Evolutionary conservation across 768 basidiomycete genomes (phyloP).

Genomic region (Russula brevipes): DNA sequence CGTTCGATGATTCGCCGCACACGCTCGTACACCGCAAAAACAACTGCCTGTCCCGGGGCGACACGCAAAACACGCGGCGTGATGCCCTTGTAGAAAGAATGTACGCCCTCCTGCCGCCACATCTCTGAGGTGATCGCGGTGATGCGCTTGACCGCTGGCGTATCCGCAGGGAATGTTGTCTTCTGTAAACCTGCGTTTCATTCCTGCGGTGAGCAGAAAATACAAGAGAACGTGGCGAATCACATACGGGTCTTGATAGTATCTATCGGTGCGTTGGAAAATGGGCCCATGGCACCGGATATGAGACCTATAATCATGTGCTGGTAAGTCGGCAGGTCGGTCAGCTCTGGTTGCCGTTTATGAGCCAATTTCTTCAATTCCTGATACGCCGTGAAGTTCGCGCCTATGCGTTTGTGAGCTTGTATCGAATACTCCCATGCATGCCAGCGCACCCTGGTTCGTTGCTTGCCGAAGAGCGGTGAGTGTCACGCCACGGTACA

Average conservation of each 20-base stretch:
- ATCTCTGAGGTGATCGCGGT: constrained; percentile 79
- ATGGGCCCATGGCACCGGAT: constrained; percentile 97
- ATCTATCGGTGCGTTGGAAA: constrained; percentile 95
- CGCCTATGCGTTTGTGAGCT: constrained; percentile 45
- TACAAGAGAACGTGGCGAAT: not conserved
- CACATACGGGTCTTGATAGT: constrained; percentile 89
- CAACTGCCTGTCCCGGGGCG: constrained; percentile 94
- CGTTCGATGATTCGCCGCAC: constrained; percentile 72
- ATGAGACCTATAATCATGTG: constrained; percentile 93
- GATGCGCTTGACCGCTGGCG: constrained; percentile 76
- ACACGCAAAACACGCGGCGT: constrained; percentile 94
- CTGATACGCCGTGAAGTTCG: constrained; percentile 98
- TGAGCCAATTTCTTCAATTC: constrained; percentile 87
- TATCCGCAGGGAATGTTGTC: constrained; percentile 63
- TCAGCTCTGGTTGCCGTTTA: constrained; percentile 67
- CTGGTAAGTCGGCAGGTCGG: constrained; percentile 87
- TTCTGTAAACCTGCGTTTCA: constrained; percentile 70
- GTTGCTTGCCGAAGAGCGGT: constrained; percentile 96
- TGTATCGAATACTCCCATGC: not conserved
- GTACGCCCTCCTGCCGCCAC: constrained; percentile 85
- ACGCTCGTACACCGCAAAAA: constrained; percentile 95
- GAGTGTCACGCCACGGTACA: constrained; percentile 90
- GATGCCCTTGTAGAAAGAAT: constrained; percentile 97
- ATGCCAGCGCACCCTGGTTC: constrained; percentile 68
- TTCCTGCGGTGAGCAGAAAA: not conserved